phyloP scores from a whole-genome alignment of 2,329 filamentous ascomycete genomes.

The Incumbomyces lentus region DNA sequence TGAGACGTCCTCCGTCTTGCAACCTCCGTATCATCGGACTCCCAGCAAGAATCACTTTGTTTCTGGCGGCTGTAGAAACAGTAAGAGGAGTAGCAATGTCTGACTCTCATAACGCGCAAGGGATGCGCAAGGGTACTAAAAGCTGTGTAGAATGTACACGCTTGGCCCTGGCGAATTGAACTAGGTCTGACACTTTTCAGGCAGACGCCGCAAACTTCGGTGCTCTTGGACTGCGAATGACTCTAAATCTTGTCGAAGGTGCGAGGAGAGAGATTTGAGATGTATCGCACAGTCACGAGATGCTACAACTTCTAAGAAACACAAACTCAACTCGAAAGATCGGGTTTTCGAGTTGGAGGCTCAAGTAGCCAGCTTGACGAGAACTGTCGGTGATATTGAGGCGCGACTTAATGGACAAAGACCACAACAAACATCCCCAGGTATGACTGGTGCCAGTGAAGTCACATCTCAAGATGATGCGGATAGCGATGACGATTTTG shows the following conservation, averaged over 20 bases:
- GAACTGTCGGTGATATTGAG: constrained; percentile 9
- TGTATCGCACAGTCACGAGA: constrained; percentile 10
- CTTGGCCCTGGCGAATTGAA: background rate
- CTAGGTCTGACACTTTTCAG: constrained; percentile 7
- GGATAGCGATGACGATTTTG: constrained; percentile 2
- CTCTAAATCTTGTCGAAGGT: constrained; percentile 10
- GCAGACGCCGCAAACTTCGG: constrained; percentile 13
- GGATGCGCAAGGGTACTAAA: constrained; percentile 8
- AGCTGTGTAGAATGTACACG: constrained; percentile 14
- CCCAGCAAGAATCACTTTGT: too few relatives aligned
- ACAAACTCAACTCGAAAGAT: constrained; percentile 8
- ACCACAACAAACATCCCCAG: background rate
- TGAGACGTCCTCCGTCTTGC: too few relatives aligned
- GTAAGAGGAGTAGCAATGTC: too few relatives aligned
- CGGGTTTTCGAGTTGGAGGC: constrained; percentile 10
- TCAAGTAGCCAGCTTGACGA: constrained; percentile 8
- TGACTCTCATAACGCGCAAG: too few relatives aligned
- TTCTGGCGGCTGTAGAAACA: too few relatives aligned
- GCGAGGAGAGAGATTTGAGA: constrained; percentile 10
- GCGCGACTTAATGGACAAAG: constrained; percentile 6
- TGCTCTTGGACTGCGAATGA: constrained; percentile 11
- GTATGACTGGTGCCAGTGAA: background rate
- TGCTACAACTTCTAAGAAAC: constrained; percentile 1
- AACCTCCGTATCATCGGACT: too few relatives aligned
- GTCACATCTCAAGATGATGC: constrained; percentile 2